Conservation (phyloP, 306 rosid genomes). For the Quercus variabilis region DNA sequence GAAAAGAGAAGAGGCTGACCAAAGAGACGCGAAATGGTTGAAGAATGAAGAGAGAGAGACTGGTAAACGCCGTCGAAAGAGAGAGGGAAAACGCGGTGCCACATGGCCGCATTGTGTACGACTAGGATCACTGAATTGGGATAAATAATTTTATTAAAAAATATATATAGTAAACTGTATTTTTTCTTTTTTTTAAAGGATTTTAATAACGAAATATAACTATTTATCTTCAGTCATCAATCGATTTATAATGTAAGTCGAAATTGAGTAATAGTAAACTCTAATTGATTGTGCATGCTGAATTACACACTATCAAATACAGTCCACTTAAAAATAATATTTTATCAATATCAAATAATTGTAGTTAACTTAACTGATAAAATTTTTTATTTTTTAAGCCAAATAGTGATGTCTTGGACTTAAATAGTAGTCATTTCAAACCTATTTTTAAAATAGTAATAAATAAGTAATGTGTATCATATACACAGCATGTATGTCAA, state of each 20-base stretch:
- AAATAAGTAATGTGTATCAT: accelerated
- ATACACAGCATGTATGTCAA: too few relatives aligned
- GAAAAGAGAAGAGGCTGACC: conserved; percentile 18
- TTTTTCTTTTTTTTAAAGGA: not conserved
- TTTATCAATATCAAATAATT: accelerated
- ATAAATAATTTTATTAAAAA: not conserved
- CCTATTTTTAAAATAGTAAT: too few relatives aligned
- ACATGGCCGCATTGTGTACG: conserved; percentile 25
- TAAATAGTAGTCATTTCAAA: too few relatives aligned
- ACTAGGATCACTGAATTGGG: not conserved
- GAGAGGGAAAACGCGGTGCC: conserved; percentile 64
- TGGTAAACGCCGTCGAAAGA: conserved; percentile 68
- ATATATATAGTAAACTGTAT: not conserved
- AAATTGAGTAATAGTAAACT: too few relatives aligned
- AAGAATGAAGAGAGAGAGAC: conserved; percentile 3
- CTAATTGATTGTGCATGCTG: accelerated
- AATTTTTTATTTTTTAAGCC: too few relatives aligned
- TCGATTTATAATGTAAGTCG: accelerated
- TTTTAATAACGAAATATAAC: too few relatives aligned
- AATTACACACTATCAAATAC: too few relatives aligned
- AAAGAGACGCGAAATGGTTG: not conserved
- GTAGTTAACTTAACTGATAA: accelerated
- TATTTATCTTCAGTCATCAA: accelerated
- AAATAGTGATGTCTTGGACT: accelerated
- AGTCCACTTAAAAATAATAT: too few relatives aligned